Evolutionary conservation across 2,329 filamentous ascomycete genomes (phyloP), one percentile per base, ranked within the genome.

Genomic region (Alternaria sp.): DNA sequence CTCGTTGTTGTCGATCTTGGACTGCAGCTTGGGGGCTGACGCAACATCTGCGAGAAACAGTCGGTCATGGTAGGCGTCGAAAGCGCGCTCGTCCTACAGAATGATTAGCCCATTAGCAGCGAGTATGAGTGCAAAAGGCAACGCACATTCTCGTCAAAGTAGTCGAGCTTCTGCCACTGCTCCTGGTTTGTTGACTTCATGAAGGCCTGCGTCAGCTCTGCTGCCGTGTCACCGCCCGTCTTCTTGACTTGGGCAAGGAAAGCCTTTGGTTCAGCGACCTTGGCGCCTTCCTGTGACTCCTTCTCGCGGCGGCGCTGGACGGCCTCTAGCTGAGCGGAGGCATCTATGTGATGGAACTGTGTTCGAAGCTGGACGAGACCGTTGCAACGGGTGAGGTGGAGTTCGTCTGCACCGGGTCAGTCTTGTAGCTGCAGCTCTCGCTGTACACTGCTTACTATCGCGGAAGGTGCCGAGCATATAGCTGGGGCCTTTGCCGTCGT

Each of bases 391-490:
- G 93, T 96, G 39, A 98, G 87, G 80, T 97, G 93, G 9, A 97
- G 83, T 74, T 96, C 89, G 69, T 92, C 92, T 94, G 65, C 34
- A 14, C 38, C 8, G n/a, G 1, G 52, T 74, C 41, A 69, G 63
- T 34, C 8, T 14, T 16, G 44, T 11, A 12, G 26, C 18, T 5
- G n/a, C 4, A 18, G n/a, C 6, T 28, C 2, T 22, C 11, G 4
- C 16, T 34, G 30, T 30, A 28, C 83, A 22, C 44, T 54, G 39
- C 88, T 69, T 79, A 94, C 92, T 87, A 52, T 90, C 90, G 75
- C 90, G 87, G 76, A 98, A 97, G n/a, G 93, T 90, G 28, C 93
- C 95, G 51, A 97, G 85, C 89, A 97, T 96, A 81, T 96, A 96
- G 66, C 84, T 81, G 8, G 88, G 87, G 66, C 92, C 90, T 22